phyloP scores from a whole-genome alignment of 2,329 filamentous ascomycete genomes.

The Sclerotiophoma versabilis region DNA sequence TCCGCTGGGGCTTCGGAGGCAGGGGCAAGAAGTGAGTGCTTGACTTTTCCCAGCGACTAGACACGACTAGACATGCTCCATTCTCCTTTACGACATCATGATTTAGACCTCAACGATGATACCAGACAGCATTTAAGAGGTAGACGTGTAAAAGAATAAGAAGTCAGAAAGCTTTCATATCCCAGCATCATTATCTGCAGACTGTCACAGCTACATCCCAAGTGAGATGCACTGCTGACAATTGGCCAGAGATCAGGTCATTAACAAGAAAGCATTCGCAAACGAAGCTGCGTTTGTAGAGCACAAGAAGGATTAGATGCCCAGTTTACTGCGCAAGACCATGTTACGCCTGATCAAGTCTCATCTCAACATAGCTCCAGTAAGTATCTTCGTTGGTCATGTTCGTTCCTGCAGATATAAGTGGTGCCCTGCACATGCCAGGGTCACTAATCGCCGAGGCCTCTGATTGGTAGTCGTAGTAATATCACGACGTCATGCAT shows the following conservation, averaged over 20 bases:
- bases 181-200: not conserved
- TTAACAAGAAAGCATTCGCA: slow-evolving; percentile 32
- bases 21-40: slow-evolving; percentile 51
- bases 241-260: slow-evolving; percentile 24
- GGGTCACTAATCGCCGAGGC: not conserved
- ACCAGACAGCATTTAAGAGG: not conserved
- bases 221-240: slow-evolving; percentile 4
- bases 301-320: slow-evolving; percentile 22
- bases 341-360: too few species aligned
- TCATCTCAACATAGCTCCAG: too few species aligned
- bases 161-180: not conserved
- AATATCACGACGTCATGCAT: slow-evolving; percentile 19
- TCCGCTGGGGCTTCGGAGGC: slow-evolving; percentile 65
- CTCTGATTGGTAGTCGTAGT: not conserved
- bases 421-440: not conserved
- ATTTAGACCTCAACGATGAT: not conserved
- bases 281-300: slow-evolving; percentile 33
- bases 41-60: not conserved
- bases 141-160: not conserved
- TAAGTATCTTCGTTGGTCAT: too few species aligned
- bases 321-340: not conserved
- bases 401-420: too few species aligned
- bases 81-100: not conserved
- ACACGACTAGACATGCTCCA: not conserved
- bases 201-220: too few species aligned